A percentile compares a stretch with the other conserved stretches of the same genome.
Evolutionary conservation across 768 basidiomycete species (phyloP).

Genomic region (Dacryopinax spathularia): DNA sequence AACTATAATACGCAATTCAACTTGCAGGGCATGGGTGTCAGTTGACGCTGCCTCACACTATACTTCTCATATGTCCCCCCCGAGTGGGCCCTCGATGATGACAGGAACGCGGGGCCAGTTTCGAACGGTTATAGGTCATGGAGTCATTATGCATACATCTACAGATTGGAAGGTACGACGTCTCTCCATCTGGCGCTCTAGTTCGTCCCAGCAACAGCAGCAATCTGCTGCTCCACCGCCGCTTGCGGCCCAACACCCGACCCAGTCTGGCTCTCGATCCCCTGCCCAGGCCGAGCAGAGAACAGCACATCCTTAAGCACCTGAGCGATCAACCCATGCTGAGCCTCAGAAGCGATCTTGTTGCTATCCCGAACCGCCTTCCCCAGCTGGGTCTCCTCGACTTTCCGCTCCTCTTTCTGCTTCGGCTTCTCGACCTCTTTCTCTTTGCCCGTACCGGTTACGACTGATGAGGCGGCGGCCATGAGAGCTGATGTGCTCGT

Average conservation of each 20-base stretch:
- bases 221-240: not conserved
- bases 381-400: slow-evolving; percentile 71
- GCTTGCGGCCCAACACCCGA: not conserved
- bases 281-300: slow-evolving; percentile 9
- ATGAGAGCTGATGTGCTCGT: not conserved
- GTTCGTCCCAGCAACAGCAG: not conserved
- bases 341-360: slow-evolving; percentile 79
- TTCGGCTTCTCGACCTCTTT: slow-evolving; percentile 5
- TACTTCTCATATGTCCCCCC: too few relatives aligned
- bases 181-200: not conserved
- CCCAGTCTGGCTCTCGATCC: not conserved
- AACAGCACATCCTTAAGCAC: slow-evolving; percentile 89
- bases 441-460: slow-evolving; percentile 33
- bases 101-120: not conserved
- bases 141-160: not conserved
- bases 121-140: not conserved
- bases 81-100: too few relatives aligned
- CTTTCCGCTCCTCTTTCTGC: slow-evolving; percentile 56
- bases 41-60: too few relatives aligned
- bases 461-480: slow-evolving; percentile 12
- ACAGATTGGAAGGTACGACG: not conserved
- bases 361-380: slow-evolving; percentile 90
- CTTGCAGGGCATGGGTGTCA: not conserved
- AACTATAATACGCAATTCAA: not conserved
- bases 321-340: slow-evolving; percentile 87